Percentiles rank a stretch among this genome's conserved stretches.
phyloP scores from a whole-genome alignment of 2,329 filamentous ascomycete species.

The Diaporthe ampelina region DNA sequence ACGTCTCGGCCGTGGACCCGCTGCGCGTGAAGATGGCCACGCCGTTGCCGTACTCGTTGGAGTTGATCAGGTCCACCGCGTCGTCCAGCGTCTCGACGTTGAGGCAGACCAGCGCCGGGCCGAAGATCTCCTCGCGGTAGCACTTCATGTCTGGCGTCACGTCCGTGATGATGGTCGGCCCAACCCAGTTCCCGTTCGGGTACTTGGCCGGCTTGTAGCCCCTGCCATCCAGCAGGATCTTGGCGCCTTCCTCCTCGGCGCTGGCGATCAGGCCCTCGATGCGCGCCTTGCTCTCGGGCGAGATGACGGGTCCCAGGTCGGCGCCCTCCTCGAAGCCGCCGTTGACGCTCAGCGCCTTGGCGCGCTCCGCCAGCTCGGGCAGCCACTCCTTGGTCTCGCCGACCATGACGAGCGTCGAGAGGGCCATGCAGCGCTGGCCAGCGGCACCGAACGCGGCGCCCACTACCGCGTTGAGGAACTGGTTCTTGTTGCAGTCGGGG shows the following conservation, averaged over 20 bases:
- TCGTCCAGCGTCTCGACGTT: conserved; percentile 84
- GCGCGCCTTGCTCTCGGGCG: conserved; percentile 81
- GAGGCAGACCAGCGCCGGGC: conserved; percentile 85
- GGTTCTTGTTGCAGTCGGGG: conserved; percentile 91
- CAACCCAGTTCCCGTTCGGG: conserved; percentile 88
- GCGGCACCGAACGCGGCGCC: conserved; percentile 89
- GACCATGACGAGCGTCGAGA: conserved; percentile 86
- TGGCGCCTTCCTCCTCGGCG: conserved; percentile 85
- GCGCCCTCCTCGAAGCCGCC: conserved; percentile 86
- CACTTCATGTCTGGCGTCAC: conserved; percentile 86
- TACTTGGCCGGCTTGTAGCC: conserved; percentile 83
- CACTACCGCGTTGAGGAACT: conserved; percentile 86
- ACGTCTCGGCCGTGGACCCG: conserved; percentile 81
- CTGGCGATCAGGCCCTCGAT: conserved; percentile 83
- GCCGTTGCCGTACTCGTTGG: conserved; percentile 89
- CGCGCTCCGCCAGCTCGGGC: conserved; percentile 80
- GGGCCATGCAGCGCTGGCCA: conserved; percentile 88
- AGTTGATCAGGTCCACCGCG: conserved; percentile 85
- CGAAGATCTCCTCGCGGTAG: conserved; percentile 89
- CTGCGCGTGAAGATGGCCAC: conserved; percentile 87
- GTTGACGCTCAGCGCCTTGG: conserved; percentile 80
- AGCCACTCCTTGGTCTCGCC: conserved; percentile 90
- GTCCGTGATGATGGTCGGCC: conserved; percentile 85
- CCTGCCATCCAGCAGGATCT: conserved; percentile 84
- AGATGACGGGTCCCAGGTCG: conserved; percentile 87